A percentile compares a stretch with the other conserved stretches of the same genome.
Conservation (phyloP, 2,329 filamentous ascomycete species). For the Fusarium bulbicola region DNA sequence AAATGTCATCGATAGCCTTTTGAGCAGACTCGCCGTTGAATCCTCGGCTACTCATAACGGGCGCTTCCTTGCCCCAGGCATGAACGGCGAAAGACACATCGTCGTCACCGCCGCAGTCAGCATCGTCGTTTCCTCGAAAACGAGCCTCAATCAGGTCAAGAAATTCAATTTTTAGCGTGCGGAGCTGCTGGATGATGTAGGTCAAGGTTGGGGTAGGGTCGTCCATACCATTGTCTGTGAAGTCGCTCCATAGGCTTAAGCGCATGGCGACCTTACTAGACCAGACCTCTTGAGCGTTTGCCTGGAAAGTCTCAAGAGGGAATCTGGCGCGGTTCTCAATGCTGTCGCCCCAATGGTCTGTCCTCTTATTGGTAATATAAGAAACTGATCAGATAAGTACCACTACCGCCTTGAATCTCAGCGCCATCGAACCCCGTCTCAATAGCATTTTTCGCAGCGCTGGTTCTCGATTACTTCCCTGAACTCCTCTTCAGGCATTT, state of each 20-base stretch:
- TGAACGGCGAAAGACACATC: neutral
- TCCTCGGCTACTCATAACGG: accelerated
- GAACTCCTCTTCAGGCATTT: too few species aligned
- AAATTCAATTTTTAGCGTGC: accelerated
- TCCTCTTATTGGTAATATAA: neutral
- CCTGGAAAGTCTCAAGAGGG: neutral
- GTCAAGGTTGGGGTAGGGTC: neutral
- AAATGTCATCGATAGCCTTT: neutral
- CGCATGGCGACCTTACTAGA: accelerated
- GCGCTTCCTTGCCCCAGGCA: neutral
- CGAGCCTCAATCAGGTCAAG: neutral
- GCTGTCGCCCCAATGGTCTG: accelerated
- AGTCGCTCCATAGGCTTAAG: neutral
- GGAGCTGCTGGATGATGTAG: neutral
- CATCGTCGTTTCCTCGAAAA: neutral
- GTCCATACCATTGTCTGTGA: neutral
- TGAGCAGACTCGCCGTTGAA: neutral
- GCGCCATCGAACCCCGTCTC: too few species aligned
- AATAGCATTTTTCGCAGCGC: too few species aligned
- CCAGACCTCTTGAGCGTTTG: accelerated
- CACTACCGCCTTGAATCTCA: too few species aligned
- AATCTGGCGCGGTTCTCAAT: neutral
- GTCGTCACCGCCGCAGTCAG: accelerated
- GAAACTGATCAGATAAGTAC: too few species aligned
- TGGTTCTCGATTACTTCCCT: too few species aligned